Evolutionary conservation across 768 basidiomycete genomes (phyloP).

Genomic region (Lactarius psammicola): DNA sequence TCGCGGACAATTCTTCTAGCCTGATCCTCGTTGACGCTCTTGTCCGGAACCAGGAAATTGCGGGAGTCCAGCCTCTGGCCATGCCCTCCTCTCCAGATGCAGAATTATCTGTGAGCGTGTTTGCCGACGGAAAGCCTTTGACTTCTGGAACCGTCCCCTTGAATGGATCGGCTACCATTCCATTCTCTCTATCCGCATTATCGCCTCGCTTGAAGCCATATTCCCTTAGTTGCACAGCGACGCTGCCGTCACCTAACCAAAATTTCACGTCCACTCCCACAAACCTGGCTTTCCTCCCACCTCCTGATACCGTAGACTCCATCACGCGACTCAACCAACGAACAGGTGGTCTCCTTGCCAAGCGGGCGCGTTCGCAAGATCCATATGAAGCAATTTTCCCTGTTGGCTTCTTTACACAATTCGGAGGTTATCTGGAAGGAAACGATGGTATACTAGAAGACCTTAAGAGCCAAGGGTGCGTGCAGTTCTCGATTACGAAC

Average conservation of each 20-base stretch:
- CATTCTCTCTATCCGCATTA: constrained; percentile 36
- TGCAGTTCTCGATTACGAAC: constrained; percentile 19
- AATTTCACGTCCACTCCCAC: constrained; percentile 36
- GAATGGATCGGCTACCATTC: constrained; percentile 41
- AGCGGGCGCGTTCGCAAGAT: constrained; percentile 33
- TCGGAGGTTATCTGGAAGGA: constrained; percentile 51
- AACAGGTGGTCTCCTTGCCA: constrained; percentile 45
- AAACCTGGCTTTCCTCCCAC: constrained; percentile 44
- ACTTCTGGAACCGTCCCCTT: constrained; percentile 37
- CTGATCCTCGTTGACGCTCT: constrained; percentile 42
- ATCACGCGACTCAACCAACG: constrained; percentile 50
- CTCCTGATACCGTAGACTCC: constrained; percentile 35
- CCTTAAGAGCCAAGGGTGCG: constrained; percentile 56
- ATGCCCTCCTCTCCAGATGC: constrained; percentile 23
- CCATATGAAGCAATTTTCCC: constrained; percentile 51
- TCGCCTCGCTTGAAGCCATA: constrained; percentile 35
- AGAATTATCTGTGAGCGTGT: constrained; percentile 36
- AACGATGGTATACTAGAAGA: constrained; percentile 54
- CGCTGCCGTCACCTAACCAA: constrained; percentile 30
- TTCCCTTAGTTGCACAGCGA: constrained; percentile 39
- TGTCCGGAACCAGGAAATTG: constrained; percentile 39
- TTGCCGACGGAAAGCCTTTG: constrained; percentile 30
- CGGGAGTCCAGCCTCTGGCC: constrained; percentile 37
- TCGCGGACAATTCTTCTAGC: constrained; percentile 19
- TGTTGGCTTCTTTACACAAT: constrained; percentile 70